phyloP scores from a whole-genome alignment of 2,329 filamentous ascomycete genomes.

The Paecilomyces fulvus region DNA sequence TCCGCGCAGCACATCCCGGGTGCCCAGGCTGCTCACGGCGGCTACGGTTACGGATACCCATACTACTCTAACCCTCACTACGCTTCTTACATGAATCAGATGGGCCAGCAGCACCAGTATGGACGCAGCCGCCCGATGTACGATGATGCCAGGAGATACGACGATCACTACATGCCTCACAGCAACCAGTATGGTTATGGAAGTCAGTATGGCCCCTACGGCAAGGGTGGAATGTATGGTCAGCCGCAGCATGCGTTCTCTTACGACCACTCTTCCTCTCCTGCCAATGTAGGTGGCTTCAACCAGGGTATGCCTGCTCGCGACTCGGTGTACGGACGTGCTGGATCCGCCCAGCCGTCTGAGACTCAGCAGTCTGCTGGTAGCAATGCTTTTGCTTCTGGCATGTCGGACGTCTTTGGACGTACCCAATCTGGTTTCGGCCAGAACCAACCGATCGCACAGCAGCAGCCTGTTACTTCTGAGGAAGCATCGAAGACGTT shows the following conservation, averaged over 20 bases:
- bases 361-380: conserved; percentile 46
- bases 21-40: conserved; percentile 43
- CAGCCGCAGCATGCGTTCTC: conserved; percentile 55
- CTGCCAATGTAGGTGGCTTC: conserved; percentile 48
- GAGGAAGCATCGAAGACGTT: conserved; percentile 53
- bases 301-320: conserved; percentile 38
- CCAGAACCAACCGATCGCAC: conserved; percentile 44
- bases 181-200: conserved; percentile 47
- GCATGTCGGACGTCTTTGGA: conserved; percentile 52
- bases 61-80: conserved; percentile 57
- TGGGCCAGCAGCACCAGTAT: conserved; percentile 38
- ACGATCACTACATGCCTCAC: conserved; percentile 40
- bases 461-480: conserved; percentile 37
- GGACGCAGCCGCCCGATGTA: conserved; percentile 42
- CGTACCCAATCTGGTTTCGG: conserved; percentile 51
- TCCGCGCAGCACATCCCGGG: conserved; percentile 46
- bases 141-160: conserved; percentile 42
- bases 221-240: conserved; percentile 54
- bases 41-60: conserved; percentile 53
- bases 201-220: conserved; percentile 45
- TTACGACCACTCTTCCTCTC: conserved; percentile 57
- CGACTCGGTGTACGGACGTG: conserved; percentile 52
- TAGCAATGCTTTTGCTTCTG: conserved; percentile 40
- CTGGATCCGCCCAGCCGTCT: conserved; percentile 48
- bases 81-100: conserved; percentile 51